Conservation (phyloP, 1,284 basidiomycete species). For the Marasmius fiardii region DNA sequence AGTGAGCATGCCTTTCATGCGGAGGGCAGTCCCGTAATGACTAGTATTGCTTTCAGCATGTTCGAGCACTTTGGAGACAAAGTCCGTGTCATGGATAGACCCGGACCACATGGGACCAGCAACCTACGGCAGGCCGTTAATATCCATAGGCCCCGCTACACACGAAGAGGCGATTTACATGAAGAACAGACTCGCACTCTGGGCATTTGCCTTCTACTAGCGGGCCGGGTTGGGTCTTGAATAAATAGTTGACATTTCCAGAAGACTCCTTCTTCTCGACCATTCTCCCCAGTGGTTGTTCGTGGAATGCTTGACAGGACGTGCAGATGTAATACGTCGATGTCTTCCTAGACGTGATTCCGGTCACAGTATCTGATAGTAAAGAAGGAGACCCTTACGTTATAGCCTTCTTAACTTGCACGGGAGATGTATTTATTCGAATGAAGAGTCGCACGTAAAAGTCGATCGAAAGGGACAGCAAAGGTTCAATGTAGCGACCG, state of each 20-base stretch:
- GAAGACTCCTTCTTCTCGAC: conserved; percentile 55
- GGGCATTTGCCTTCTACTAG: conserved; percentile 66
- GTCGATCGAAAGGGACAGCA: conserved; percentile 95
- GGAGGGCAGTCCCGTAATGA: conserved; percentile 74
- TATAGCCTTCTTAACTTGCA: conserved; percentile 85
- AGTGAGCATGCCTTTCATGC: conserved; percentile 96
- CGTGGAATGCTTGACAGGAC: conserved; percentile 76
- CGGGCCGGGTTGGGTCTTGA: conserved; percentile 77
- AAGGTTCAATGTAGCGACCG: conserved; percentile 87
- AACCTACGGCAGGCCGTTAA: conserved; percentile 40
- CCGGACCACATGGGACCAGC: conserved; percentile 98
- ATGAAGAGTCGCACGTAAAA: conserved; percentile 97
- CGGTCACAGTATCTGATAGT: conserved; percentile 8
- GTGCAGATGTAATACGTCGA: conserved; percentile 82
- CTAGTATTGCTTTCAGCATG: conserved; percentile 63
- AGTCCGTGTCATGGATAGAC: conserved; percentile 77
- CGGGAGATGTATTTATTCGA: conserved; percentile 69
- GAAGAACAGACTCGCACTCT: conserved; percentile 77
- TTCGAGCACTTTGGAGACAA: conserved; percentile 73
- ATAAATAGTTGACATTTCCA: conserved; percentile 54
- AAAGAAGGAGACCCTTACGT: conserved; percentile 47
- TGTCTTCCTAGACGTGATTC: conserved; percentile 58
- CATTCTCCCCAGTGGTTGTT: conserved; percentile 76
- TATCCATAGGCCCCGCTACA: not conserved
- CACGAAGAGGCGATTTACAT: conserved; percentile 45